phyloP scores from a whole-genome alignment of 768 basidiomycete genomes.

The Serendipita sp. region DNA sequence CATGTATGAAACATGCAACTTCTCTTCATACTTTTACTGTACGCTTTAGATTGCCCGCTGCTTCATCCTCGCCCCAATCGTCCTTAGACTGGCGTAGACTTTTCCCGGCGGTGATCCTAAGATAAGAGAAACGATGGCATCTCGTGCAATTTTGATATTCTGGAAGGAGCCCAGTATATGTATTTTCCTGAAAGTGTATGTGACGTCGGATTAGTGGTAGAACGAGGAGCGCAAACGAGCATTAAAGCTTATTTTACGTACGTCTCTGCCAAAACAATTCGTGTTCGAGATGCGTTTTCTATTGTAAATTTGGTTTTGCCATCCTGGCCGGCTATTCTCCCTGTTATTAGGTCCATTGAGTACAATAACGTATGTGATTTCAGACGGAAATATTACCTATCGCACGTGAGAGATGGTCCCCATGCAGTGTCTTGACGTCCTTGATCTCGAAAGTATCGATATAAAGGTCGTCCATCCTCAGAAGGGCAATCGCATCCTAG shows the following conservation, averaged over 20 bases:
- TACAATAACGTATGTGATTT: not conserved
- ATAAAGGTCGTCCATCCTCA: constrained; percentile 91
- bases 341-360: constrained; percentile 22
- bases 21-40: not conserved
- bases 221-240: not conserved
- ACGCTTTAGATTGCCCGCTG: constrained; percentile 55
- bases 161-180: constrained; percentile 98
- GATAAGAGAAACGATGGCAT: constrained; percentile 89
- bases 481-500: constrained; percentile 87
- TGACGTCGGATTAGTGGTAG: constrained; percentile 7
- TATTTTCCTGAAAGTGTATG: constrained; percentile 54
- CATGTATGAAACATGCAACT: not conserved
- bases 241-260: constrained; percentile 24
- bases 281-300: constrained; percentile 88
- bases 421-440: constrained; percentile 94
- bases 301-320: constrained; percentile 99
- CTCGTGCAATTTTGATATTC: constrained; percentile 94
- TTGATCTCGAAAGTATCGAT: constrained; percentile 98
- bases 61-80: constrained; percentile 83
- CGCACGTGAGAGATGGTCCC: constrained; percentile 94
- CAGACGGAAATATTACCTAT: constrained; percentile 41
- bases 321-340: constrained; percentile 95
- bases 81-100: constrained; percentile 78
- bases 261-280: constrained; percentile 98
- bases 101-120: constrained; percentile 91